Conservation (phyloP, 192 early-diverging fungal species). For the Thoreauomyces humboldtii region DNA sequence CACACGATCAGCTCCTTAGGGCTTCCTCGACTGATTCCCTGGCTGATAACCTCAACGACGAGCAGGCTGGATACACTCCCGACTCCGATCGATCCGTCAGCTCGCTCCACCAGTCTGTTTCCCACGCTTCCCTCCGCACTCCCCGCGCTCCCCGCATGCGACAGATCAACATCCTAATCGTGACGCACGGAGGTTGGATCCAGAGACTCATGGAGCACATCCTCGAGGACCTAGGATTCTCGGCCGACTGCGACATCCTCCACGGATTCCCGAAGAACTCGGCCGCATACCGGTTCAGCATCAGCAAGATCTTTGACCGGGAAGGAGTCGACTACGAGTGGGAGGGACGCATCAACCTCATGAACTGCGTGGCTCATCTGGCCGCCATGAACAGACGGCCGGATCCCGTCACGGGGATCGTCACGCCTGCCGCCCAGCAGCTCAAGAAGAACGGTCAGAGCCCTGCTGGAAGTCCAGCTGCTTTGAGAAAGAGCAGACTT, state of each 20-base stretch:
- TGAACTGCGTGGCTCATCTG: conserved; percentile 47
- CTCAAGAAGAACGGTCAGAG: background rate
- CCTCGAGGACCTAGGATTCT: conserved; percentile 40
- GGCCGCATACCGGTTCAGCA: conserved; percentile 36
- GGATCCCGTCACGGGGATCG: background rate
- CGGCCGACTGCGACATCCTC: conserved; percentile 4
- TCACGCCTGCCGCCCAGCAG: background rate
- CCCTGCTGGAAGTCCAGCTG: conserved; percentile 11
- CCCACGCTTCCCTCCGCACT: background rate
- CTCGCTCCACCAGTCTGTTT: no score
- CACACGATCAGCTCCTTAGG: conserved; percentile 34
- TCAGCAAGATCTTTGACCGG: conserved; percentile 29
- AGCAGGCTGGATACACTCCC: no score
- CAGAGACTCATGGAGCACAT: conserved; percentile 38
- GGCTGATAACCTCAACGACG: no score
- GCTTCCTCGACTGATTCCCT: conserved; percentile 10
- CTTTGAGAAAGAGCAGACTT: conserved; percentile 1
- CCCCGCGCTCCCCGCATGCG: conserved; percentile 16
- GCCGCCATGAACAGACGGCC: conserved; percentile 24
- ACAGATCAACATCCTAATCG: conserved; percentile 38
- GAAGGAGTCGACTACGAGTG: conserved; percentile 46
- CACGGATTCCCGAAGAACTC: conserved; percentile 47
- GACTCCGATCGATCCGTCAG: no score
- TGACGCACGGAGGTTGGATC: conserved; percentile 52
- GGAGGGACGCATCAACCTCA: conserved; percentile 34